These are phyloP conservation scores for Edaphochlamys debaryana DNA, from an alignment of 139 green algal species.

Conservation along the genomic window DNA sequence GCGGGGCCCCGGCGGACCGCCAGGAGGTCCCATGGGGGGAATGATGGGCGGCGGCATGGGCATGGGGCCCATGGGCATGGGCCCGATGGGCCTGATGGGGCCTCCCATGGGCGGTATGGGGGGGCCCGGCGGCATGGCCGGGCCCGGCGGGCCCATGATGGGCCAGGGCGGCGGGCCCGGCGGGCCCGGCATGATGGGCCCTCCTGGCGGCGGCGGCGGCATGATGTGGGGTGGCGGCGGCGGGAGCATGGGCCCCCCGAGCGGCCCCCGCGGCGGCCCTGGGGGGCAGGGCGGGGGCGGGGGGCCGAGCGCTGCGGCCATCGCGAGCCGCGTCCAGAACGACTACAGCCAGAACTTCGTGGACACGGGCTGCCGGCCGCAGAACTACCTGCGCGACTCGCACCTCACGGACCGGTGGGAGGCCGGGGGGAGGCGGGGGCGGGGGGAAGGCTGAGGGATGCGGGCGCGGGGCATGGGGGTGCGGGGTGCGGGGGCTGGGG, in stretches of 20 bases:
- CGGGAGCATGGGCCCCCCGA: background rate
- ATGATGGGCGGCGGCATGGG: background rate
- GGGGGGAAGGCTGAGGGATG: no score
- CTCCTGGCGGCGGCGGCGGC: background rate
- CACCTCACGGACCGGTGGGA: slow-evolving; percentile 62
- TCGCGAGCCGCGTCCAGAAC: slow-evolving; percentile 49
- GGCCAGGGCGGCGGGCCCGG: background rate
- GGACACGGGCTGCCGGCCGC: slow-evolving; percentile 79
- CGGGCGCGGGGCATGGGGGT: no score
- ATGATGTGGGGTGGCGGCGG: background rate
- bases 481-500: no score
- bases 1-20: no score
- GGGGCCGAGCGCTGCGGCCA: background rate
- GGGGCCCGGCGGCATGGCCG: background rate
- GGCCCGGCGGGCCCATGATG: background rate
- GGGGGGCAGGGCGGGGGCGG: background rate
- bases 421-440: background rate
- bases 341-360: slow-evolving; percentile 92
- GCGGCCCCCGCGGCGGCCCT: background rate
- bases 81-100: slow-evolving; percentile 2
- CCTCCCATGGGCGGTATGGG: background rate
- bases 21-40: background rate
- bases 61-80: slow-evolving; percentile 11
- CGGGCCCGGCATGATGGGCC: background rate
- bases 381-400: slow-evolving; percentile 86